These are phyloP conservation scores for Sphaerostilbella broomeana DNA, from an alignment of 2,329 filamentous ascomycete species.

Conservation along the genomic window DNA sequence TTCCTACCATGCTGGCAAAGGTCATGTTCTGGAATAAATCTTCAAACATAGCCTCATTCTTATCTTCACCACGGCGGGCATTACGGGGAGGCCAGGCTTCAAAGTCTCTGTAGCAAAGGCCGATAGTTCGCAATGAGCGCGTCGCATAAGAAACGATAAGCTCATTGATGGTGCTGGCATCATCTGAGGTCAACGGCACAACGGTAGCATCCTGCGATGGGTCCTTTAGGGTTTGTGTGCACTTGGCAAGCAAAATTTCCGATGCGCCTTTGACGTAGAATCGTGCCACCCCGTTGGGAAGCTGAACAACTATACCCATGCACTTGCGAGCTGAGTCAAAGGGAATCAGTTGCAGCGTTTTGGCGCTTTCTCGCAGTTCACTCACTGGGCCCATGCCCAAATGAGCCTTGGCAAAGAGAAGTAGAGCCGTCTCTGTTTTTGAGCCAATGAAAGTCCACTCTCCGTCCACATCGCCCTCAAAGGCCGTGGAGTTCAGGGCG, in stretches of 20 bases:
- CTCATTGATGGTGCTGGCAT: constrained; percentile 51
- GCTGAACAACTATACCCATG: constrained; percentile 54
- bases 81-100: constrained; percentile 72
- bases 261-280: constrained; percentile 60
- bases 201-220: constrained; percentile 39
- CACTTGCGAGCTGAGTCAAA: constrained; percentile 73
- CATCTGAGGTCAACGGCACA: constrained; percentile 43
- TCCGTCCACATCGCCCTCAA: constrained; percentile 67
- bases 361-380: constrained; percentile 55
- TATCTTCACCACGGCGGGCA: constrained; percentile 48
- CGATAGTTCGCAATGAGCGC: constrained; percentile 77
- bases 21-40: constrained; percentile 61
- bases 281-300: constrained; percentile 44
- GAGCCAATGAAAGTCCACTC: constrained; percentile 63
- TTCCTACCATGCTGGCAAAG: constrained; percentile 66
- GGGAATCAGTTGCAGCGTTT: constrained; percentile 60
- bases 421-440: constrained; percentile 69
- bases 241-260: constrained; percentile 55
- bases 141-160: constrained; percentile 74
- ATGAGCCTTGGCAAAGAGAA: constrained; percentile 61
- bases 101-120: constrained; percentile 77
- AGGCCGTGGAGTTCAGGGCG: constrained; percentile 64
- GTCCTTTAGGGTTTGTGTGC: constrained; percentile 44
- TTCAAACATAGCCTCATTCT: constrained; percentile 57
- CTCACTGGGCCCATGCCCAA: constrained; percentile 60